Conservation (phyloP, 495 filamentous ascomycete species). For the Hyaloscypha bicolor region DNA sequence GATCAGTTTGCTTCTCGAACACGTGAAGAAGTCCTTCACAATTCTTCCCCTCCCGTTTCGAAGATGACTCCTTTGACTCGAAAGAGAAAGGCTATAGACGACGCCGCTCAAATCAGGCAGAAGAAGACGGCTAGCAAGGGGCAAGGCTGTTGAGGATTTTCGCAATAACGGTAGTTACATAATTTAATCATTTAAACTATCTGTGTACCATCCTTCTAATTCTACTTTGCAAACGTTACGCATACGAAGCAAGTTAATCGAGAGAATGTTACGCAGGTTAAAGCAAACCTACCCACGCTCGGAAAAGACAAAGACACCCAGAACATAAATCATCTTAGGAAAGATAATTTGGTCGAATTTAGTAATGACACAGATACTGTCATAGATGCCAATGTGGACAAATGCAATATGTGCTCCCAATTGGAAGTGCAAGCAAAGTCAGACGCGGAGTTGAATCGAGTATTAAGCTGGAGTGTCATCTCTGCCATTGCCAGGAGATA, state of each 20-base stretch:
- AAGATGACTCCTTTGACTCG: no score
- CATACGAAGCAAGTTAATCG: background rate
- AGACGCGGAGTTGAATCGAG: background rate
- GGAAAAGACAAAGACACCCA: background rate
- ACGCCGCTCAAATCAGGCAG: no score
- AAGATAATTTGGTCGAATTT: background rate
- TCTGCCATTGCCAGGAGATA: background rate
- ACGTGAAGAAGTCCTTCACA: no score
- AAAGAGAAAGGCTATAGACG: no score
- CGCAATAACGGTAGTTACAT: no score
- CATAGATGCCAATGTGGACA: background rate
- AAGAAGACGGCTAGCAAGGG: no score
- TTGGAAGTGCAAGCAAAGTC: background rate
- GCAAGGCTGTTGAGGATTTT: no score
- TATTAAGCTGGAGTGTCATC: background rate
- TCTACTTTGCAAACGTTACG: no score
- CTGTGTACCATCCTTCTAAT: no score
- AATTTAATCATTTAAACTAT: no score
- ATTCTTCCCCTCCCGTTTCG: no score
- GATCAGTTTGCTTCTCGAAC: no score
- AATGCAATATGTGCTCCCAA: background rate
- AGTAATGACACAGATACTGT: background rate
- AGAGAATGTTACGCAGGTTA: background rate
- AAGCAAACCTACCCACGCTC: background rate
- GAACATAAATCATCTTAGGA: background rate